Base-by-base conservation (phyloP, 352 stramenopile genomes). In the Phytophthora cactorum region DNA sequence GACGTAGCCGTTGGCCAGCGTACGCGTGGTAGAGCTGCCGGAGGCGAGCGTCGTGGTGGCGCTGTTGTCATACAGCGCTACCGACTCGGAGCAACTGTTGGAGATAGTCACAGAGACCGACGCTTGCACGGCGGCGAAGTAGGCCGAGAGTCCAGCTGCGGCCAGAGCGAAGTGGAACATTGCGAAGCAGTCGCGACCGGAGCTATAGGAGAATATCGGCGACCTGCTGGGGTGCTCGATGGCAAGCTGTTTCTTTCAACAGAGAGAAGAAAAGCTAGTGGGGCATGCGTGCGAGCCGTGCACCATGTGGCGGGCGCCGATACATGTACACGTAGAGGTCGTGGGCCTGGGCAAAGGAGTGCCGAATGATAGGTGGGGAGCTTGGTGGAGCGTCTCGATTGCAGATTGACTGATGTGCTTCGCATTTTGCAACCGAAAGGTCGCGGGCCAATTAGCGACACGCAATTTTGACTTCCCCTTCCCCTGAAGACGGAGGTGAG, bases 21-120 rank as follows among this genome's bases (percentile, higher is more conserved):
- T 74, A 10, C 77, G 74, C 31, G 71, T 81, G 9, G 73, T 81
- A 10, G 70, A 71, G 27, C 67, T 71, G 8, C 79, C 77, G 4
- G 79, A 66, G 0, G 72, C 68, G 25, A 91, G 66, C 17, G 77
- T 62, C 17, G 63, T 68, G 22, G 68, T 74, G 29, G 62, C 77
- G 49, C 60, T 75, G 78, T 91, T 91, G 72, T 91, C 82, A 60
- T 79, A 91, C 2, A 91, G 63, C 32, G 76, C 56, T 45, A 91
- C 65, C 29, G 62, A 81, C 52, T 78, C 71, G 27, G 75, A 79
- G 70, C 75, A 83, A 28, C 65, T 75, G 63, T 83, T 83, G 38
- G 70, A 68, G 53, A 81, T 82, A 45, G 65, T 77, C 25, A 82
- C 72, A 4, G 68, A 78, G 39, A 75, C 61, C 22, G 71, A 78